Evolutionary conservation across 345 rosid genomes (phyloP).

Genomic region (Salix viminalis): DNA sequence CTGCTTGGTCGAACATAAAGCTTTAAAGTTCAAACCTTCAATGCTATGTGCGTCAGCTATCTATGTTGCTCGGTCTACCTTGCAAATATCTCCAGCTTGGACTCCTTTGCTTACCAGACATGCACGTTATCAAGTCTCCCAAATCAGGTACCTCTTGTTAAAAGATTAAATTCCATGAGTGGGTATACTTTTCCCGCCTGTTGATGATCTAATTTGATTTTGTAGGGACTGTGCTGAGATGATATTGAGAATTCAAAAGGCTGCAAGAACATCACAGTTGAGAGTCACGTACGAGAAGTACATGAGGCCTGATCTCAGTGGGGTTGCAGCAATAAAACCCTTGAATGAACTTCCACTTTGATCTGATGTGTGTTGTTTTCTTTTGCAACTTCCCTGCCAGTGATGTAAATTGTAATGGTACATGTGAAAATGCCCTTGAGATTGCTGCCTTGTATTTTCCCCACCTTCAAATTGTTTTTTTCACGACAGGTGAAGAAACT

Average conservation of each 20-base stretch:
- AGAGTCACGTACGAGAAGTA: conserved; percentile 78
- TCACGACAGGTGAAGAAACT: neutral
- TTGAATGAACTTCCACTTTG: conserved; percentile 42
- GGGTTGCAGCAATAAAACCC: conserved; percentile 61
- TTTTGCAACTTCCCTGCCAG: too few relatives aligned
- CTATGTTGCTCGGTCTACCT: conserved; percentile 70
- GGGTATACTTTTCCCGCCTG: neutral
- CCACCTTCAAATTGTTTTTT: neutral
- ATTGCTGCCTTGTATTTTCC: neutral
- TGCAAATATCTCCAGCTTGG: conserved; percentile 67
- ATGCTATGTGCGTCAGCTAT: conserved; percentile 88
- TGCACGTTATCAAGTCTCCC: conserved; percentile 51
- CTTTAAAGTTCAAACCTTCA: conserved; percentile 70
- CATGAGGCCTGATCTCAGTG: conserved; percentile 38
- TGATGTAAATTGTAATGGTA: neutral
- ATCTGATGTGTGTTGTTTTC: neutral
- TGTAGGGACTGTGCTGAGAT: conserved; percentile 77
- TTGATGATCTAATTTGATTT: neutral
- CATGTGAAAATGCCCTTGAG: neutral
- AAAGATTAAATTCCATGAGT: neutral
- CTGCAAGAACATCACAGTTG: conserved; percentile 52
- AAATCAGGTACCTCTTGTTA: conserved; percentile 49
- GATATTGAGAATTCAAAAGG: conserved; percentile 68
- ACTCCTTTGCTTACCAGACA: conserved; percentile 61
- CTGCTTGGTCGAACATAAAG: conserved; percentile 76